phyloP scores from a whole-genome alignment of 2,329 filamentous ascomycete species.

The Remersonia thermophila region DNA sequence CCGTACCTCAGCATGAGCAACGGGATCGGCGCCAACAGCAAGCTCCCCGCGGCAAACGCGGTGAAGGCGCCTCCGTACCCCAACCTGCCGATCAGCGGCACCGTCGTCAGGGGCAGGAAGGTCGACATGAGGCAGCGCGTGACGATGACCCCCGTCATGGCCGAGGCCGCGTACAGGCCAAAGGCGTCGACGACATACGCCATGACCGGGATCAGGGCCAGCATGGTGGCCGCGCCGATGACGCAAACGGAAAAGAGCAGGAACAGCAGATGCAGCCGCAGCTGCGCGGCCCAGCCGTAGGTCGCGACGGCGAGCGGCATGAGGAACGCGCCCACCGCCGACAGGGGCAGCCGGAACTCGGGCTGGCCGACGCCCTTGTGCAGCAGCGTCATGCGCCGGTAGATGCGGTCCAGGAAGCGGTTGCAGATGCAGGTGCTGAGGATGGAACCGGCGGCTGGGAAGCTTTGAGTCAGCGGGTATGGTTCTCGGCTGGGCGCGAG shows the following conservation, averaged over 20 bases:
- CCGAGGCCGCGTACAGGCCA: conserved; percentile 42
- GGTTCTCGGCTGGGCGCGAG: not conserved
- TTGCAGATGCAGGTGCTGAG: conserved; percentile 39
- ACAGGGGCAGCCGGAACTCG: conserved; percentile 42
- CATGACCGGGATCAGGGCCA: conserved; percentile 37
- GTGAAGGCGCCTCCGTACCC: conserved; percentile 42
- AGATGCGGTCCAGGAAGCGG: conserved; percentile 38
- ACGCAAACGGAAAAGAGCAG: conserved; percentile 32
- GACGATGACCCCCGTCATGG: conserved; percentile 44
- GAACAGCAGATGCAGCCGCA: conserved; percentile 28
- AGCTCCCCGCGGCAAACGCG: conserved; percentile 28
- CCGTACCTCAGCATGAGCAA: conserved; percentile 39
- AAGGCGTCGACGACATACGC: conserved; percentile 47
- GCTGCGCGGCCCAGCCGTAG: conserved; percentile 41
- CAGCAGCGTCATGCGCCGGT: conserved; percentile 32
- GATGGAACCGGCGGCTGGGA: conserved; percentile 34
- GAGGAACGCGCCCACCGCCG: conserved; percentile 32
- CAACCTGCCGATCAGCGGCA: conserved; percentile 32
- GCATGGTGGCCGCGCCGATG: conserved; percentile 32
- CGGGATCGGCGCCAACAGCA: conserved; percentile 38
- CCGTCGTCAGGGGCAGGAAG: conserved; percentile 40
- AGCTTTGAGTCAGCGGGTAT: conserved; percentile 8
- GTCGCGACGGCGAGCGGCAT: conserved; percentile 32
- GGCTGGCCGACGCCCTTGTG: conserved; percentile 32
- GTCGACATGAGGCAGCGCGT: conserved; percentile 43